Base-by-base conservation (phyloP, 2,329 filamentous ascomycete genomes). In the Trichophyton verrucosum region DNA sequence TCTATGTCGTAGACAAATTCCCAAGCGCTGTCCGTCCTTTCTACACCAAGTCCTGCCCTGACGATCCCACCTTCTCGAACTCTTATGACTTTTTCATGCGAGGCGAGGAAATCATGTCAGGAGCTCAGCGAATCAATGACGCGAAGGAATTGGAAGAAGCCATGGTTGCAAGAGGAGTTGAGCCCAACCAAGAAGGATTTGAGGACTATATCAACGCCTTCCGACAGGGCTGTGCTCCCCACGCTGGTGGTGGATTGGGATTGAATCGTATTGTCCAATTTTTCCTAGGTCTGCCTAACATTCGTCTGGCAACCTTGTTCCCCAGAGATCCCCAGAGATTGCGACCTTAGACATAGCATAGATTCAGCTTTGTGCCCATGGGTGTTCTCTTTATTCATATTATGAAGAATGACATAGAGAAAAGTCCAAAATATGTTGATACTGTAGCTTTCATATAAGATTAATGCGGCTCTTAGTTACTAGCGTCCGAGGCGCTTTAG, bases 1-100 rank as follows among this genome's bases (percentile, higher is more conserved):
- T 97, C 78, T 97, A 96, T 78, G 86, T 95, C 22, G 82, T 99
- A 64, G 92, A 97, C 80, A 94, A 97, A 76, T 99, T 96, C 81
- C 94, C 94, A 51, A 85, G 94, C 74, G 80, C 81, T 42, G 89
- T 94, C 20, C 84, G 94, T 33, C 92, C 92, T 3, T 96, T 96
- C 76, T 97, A 96, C 76, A 91, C 92, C 64, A 89, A 92, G 78
- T 85, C 88, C 60, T 88, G 88, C 70, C 82, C 83, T 2, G 77
- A 82, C 49, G 82, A 88, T 68, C 79, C 82, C 60, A 79, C 80
- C 40, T 81, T 89, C 65, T 89, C 80, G 49, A 85, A 86, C 75
- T 83, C 80, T 2, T 86, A 85, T 73, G 84, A 86, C 72, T 85
- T 86, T 76, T 86, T 86, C 77, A 86, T 86, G 83, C 81, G 84